These are phyloP conservation scores for Arabidopsis arenosa DNA, from an alignment of 345 rosid species.

Conservation along the genomic window DNA sequence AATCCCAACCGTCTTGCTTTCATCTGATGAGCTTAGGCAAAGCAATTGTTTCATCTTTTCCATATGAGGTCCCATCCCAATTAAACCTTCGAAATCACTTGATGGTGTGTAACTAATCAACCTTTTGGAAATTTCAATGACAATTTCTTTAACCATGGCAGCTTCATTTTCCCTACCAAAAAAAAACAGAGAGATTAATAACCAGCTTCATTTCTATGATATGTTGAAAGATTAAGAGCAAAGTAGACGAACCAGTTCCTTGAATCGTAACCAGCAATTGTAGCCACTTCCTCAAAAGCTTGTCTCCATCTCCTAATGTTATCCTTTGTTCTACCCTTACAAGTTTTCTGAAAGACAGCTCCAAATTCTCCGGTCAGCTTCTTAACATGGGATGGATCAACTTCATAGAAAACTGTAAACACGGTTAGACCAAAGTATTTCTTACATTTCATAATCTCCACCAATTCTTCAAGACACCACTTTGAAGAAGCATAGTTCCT, in stretches of 20 bases:
- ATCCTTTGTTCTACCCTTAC: background rate
- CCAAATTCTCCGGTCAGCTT: slow-evolving; percentile 1
- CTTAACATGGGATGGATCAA: background rate
- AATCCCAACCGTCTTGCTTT: slow-evolving; percentile 13
- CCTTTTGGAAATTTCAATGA: background rate
- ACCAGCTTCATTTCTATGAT: background rate
- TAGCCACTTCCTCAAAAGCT: background rate
- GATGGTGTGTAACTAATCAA: background rate
- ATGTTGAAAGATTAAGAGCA: background rate
- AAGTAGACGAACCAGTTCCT: background rate
- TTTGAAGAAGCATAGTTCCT: background rate
- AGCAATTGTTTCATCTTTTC: background rate
- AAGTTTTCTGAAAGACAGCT: background rate
- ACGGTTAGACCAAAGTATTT: background rate
- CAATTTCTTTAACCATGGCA: background rate
- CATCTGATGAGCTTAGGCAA: background rate
- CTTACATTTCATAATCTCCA: background rate
- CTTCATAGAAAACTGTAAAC: background rate
- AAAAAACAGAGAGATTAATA: background rate
- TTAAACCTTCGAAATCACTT: background rate
- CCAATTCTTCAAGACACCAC: background rate
- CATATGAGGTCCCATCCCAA: background rate
- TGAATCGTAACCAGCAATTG: background rate
- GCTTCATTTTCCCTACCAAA: background rate
- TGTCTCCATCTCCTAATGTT: background rate